Evolutionary conservation across 352 stramenopile species (phyloP).

Genomic region (Pythium phragmitis): DNA sequence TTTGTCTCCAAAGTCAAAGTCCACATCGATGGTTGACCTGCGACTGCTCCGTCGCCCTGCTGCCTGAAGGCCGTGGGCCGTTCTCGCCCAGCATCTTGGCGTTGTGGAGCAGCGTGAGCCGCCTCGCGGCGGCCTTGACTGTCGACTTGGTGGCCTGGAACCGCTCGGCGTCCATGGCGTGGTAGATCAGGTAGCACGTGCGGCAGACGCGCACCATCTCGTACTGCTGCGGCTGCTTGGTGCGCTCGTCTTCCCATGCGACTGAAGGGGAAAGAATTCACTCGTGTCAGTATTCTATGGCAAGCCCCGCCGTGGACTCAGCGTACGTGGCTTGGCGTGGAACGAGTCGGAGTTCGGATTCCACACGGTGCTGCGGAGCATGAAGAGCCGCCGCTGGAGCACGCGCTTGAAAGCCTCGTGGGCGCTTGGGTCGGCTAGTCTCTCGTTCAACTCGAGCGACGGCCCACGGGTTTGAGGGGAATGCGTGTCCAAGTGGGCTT

Average conservation of each 20-base stretch:
- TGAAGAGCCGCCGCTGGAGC: conserved; percentile 63
- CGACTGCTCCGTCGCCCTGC: neutral
- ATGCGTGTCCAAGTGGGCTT: conserved; percentile 27
- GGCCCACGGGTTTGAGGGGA: conserved; percentile 17
- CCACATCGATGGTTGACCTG: conserved; percentile 18
- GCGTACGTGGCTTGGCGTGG: conserved; percentile 46
- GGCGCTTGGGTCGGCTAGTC: neutral
- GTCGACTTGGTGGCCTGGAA: conserved; percentile 31
- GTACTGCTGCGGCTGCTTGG: conserved; percentile 29
- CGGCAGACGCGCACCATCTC: conserved; percentile 31
- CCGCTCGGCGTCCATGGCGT: conserved; percentile 28
- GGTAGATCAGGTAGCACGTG: conserved; percentile 30
- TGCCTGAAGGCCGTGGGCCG: no score
- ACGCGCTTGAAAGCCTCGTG: conserved; percentile 41
- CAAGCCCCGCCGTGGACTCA: neutral
- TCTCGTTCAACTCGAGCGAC: neutral
- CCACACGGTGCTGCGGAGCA: conserved; percentile 70
- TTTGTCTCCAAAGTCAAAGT: conserved; percentile 44
- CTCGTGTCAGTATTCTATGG: neutral
- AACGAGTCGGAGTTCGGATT: conserved; percentile 65
- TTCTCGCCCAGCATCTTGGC: conserved; percentile 21
- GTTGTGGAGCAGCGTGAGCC: conserved; percentile 27
- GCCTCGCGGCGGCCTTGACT: conserved; percentile 24
- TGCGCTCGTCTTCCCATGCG: conserved; percentile 45
- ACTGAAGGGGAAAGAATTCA: conserved; percentile 26